Conservation (phyloP, 768 basidiomycete species). For the Favolaschia claudopus region DNA sequence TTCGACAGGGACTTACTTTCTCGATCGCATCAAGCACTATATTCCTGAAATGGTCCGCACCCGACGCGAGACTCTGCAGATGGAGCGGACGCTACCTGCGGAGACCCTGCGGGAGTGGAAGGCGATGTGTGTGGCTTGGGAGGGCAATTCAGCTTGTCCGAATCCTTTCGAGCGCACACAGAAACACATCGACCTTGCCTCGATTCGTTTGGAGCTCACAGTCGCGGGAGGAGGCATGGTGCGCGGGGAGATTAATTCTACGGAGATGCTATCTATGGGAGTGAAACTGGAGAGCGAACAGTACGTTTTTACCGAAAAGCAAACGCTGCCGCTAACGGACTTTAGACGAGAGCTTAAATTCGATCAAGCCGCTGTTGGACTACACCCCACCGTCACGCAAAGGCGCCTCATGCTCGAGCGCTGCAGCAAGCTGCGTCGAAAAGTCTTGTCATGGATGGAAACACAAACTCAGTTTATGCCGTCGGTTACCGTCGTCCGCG, state of each 20-base stretch:
- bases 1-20: background rate
- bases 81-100: background rate
- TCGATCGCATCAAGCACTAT: background rate
- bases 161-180: background rate
- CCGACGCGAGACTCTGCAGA: background rate
- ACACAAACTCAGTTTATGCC: conserved; percentile 9
- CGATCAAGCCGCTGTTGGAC: conserved; percentile 1
- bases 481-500: background rate
- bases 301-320: background rate
- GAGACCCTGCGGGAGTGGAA: background rate
- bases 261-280: conserved; percentile 7
- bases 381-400: background rate
- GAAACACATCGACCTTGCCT: background rate
- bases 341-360: background rate
- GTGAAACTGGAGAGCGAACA: background rate
- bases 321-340: background rate
- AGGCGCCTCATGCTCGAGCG: conserved; percentile 10
- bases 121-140: background rate
- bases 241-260: background rate
- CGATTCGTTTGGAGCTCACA: background rate
- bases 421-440: conserved; percentile 2
- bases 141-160: background rate
- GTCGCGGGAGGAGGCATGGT: background rate
- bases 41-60: background rate
- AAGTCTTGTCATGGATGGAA: conserved; percentile 7